Percentiles rank a stretch among this genome's conserved stretches.
These are phyloP conservation scores for Diutina rugosa DNA, from an alignment of 1,139 yeast species.

Conservation along the genomic window DNA sequence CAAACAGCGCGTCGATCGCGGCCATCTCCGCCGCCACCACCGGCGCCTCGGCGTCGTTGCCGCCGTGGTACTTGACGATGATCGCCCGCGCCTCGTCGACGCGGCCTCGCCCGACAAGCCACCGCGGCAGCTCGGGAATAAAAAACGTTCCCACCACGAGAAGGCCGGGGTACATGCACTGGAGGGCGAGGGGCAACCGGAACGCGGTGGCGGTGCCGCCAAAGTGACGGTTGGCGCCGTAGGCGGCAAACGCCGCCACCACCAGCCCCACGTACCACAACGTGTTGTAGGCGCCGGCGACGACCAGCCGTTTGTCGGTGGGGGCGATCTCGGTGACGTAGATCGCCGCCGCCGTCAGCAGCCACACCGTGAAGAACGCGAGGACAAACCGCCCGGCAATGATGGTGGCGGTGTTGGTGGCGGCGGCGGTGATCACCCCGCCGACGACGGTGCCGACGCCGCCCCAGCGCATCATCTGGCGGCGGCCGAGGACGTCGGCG, in stretches of 20 bases:
- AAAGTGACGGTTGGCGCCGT: not conserved
- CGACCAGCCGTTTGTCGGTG: conserved; percentile 5
- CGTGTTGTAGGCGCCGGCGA: conserved; percentile 8
- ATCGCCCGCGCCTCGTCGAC: conserved; percentile 21
- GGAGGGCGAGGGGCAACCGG: not conserved
- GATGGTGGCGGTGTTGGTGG: not conserved
- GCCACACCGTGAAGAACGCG: not conserved
- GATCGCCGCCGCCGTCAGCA: not conserved
- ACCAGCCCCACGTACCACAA: not conserved
- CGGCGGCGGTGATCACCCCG: not conserved
- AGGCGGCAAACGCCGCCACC: not conserved
- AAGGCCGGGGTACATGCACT: not conserved
- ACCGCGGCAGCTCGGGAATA: not conserved
- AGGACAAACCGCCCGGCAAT: not conserved
- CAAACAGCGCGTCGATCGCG: not conserved
- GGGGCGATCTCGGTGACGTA: not conserved
- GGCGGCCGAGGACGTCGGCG: not conserved
- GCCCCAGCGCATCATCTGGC: not conserved
- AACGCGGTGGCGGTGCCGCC: conserved; percentile 3
- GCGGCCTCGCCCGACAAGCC: conserved; percentile 23
- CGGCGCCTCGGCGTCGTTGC: not conserved
- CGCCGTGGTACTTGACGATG: conserved; percentile 6
- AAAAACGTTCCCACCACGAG: not conserved
- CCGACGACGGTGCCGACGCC: not conserved
- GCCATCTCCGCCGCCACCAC: not conserved